These are phyloP conservation scores for Solanum chiquidenum DNA, from an alignment of 257 asterid species.

Conservation along the genomic window DNA sequence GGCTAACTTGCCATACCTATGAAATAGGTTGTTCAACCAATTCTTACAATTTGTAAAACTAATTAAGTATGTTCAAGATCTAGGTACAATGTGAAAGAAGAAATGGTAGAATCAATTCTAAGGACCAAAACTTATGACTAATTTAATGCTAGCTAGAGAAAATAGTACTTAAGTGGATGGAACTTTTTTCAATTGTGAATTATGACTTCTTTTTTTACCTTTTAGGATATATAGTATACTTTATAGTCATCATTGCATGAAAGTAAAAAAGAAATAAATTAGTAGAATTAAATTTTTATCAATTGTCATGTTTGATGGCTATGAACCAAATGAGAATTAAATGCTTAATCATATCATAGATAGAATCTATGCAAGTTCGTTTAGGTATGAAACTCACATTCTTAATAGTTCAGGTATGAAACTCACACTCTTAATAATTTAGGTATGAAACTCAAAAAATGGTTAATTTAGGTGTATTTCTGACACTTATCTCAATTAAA, in stretches of 20 bases:
- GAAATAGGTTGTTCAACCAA: neutral
- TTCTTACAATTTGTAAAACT: neutral
- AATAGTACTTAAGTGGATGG: neutral
- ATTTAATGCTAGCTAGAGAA: neutral
- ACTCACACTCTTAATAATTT: no score
- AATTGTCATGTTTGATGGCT: neutral
- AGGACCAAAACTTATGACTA: neutral
- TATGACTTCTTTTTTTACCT: neutral
- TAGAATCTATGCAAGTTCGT: neutral
- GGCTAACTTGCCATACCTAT: neutral
- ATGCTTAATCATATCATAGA: neutral
- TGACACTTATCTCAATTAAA: neutral
- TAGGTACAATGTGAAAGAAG: neutral
- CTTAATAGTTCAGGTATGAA: no score
- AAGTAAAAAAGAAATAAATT: neutral
- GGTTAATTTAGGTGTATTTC: no score
- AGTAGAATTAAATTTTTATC: neutral
- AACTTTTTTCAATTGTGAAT: neutral
- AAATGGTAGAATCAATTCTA: neutral
- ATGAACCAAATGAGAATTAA: neutral
- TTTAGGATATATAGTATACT: neutral
- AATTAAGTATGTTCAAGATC: neutral
- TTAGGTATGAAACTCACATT: no score
- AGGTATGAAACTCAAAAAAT: no score
- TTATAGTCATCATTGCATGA: neutral